phyloP scores from a whole-genome alignment of 345 rosid genomes.

The Limnanthes douglasii region DNA sequence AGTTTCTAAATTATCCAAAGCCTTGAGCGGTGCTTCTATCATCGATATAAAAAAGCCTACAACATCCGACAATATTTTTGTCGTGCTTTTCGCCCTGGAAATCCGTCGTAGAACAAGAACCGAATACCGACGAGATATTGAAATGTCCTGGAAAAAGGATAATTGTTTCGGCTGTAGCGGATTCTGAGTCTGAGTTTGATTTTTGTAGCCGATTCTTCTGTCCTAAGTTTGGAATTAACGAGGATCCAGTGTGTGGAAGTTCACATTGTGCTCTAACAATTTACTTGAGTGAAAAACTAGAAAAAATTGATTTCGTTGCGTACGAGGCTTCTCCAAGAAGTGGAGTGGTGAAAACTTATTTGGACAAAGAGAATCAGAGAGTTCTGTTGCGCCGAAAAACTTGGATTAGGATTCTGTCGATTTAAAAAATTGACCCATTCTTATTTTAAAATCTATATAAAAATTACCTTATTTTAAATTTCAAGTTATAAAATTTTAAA shows the following conservation, averaged over 20 bases:
- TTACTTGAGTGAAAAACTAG: constrained; percentile 57
- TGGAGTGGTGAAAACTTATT: too few species aligned
- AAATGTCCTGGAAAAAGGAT: constrained; percentile 43
- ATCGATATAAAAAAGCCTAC: constrained; percentile 36
- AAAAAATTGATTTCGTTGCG: constrained; percentile 44
- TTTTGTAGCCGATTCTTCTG: constrained; percentile 52
- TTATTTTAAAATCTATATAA: too few species aligned
- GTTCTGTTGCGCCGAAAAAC: too few species aligned
- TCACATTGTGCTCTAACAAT: constrained; percentile 65
- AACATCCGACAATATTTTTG: constrained; percentile 23
- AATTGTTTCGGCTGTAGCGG: constrained; percentile 39
- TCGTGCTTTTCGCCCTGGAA: constrained; percentile 46
- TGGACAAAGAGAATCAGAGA: too few species aligned
- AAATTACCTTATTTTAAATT: too few species aligned
- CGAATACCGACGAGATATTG: constrained; percentile 28
- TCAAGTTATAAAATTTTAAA: too few species aligned
- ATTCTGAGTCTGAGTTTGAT: constrained; percentile 45
- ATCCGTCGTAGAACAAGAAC: constrained; percentile 35
- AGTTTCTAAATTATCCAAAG: constrained; percentile 20
- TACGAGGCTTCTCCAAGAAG: too few species aligned
- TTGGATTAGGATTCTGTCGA: too few species aligned
- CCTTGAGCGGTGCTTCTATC: constrained; percentile 31
- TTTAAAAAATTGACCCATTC: too few species aligned
- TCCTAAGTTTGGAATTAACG: constrained; percentile 51
- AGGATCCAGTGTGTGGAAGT: constrained; percentile 83